phyloP scores from a whole-genome alignment of 78 protist genomes.

The Tieghemostelium lacteum region DNA sequence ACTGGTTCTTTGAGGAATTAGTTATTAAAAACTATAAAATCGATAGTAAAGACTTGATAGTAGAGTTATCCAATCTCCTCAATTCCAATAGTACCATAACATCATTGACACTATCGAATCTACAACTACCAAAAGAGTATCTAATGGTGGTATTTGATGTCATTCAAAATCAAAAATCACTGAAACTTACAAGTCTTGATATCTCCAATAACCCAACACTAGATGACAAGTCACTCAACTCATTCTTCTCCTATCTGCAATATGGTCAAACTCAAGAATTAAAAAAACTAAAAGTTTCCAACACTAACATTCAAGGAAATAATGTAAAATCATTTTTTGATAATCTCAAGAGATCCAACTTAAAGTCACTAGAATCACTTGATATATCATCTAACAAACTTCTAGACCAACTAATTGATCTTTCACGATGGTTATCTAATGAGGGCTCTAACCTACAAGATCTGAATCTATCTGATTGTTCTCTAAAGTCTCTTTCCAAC shows the following conservation, averaged over 20 bases:
- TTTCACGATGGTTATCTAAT: slow-evolving; percentile 46
- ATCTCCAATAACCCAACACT: slow-evolving; percentile 11
- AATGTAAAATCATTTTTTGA: slow-evolving; percentile 26
- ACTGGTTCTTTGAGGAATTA: slow-evolving; percentile 67
- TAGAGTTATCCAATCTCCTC: slow-evolving; percentile 8
- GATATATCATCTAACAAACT: slow-evolving; percentile 35
- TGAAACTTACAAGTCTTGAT: slow-evolving; percentile 16
- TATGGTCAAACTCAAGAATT: slow-evolving; percentile 27
- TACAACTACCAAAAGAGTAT: slow-evolving; percentile 41
- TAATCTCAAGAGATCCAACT: slow-evolving; percentile 21
- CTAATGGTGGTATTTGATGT: slow-evolving; percentile 36
- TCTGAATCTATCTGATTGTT: slow-evolving; percentile 27
- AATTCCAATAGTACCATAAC: slow-evolving; percentile 23
- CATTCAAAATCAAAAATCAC: slow-evolving; percentile 37
- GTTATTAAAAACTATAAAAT: slow-evolving; percentile 18
- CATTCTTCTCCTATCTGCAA: slow-evolving; percentile 47
- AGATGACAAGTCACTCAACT: slow-evolving; percentile 42
- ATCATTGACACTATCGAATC: not conserved
- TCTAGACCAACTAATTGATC: not conserved
- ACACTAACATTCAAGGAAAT: not conserved
- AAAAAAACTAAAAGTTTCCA: not conserved
- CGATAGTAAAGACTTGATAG: not conserved
- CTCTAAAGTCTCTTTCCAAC: not conserved
- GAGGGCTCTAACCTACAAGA: slow-evolving; percentile 8
- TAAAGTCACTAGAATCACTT: not conserved